Base-by-base conservation (phyloP, 352 stramenopile genomes). In the Blastocystis sp. region DNA sequence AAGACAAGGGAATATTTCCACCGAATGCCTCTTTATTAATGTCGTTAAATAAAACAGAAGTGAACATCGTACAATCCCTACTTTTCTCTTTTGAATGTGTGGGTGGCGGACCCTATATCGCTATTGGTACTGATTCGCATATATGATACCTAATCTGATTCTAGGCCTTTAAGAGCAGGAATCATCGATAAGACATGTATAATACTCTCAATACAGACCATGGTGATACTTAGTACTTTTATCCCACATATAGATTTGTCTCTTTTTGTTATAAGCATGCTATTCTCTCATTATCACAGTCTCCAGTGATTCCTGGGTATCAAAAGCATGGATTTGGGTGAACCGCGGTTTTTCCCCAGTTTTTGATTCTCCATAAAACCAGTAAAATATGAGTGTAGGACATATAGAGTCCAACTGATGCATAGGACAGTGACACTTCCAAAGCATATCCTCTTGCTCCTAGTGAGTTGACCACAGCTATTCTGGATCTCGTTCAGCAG, bases 401-500 rank as follows among this genome's bases (percentile, higher is more conserved):
- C 7, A 3, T 66, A 5, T 61, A 9, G 3, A 18, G 26, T 9
- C 37, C 3, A 34, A 45, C 13, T 63, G 6, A 59, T 56, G n/a
- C 15, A 34, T 88, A 88, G 77, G 77, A 88, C n/a, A 79, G 47
- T 56, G 94, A 95, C 90, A 97, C 96, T 93, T 94, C 94, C 55
- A 98, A 99, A 94, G 96, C 96, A 50, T 99, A 98, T 92, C 97
- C 96, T 76, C 93, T 99, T 47, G 96, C 96, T 62, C 96, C 98
- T 92, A 95, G 96, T 77, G 97, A 99, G 91, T 93, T 99, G 68
- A 99, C 97, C 23, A 96, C 98, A 77, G 97, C 94, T 79, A 98
- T 99, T 90, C 94, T 99, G 73, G 97, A 99, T 92, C 92, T 99
- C 75, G 94, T 99, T 75, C 97, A 99, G 93, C 97, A 99, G 91